These are phyloP conservation scores for Acanthamoeba lenticulata DNA, from an alignment of 208 protist genomes.

Conservation along the genomic window DNA sequence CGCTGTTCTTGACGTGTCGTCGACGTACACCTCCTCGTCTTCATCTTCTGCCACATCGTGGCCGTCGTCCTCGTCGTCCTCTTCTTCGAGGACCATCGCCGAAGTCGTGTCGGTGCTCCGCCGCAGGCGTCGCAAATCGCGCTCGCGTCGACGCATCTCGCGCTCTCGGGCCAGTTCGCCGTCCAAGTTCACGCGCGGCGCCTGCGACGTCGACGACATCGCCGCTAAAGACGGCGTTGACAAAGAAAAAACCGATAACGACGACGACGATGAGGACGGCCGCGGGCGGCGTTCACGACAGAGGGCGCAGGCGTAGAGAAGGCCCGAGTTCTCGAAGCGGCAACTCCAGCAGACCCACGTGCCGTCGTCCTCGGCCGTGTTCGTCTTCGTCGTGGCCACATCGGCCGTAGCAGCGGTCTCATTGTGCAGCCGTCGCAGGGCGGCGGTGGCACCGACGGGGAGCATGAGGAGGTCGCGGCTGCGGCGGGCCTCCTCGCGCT, in stretches of 20 bases:
- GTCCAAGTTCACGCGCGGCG: not conserved
- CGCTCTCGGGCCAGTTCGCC: not conserved
- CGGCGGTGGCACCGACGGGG: not conserved
- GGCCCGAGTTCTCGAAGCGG: not conserved
- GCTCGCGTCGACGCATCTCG: not conserved
- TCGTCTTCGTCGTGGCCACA: not conserved
- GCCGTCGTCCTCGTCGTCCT: not conserved
- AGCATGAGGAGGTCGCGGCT: not conserved
- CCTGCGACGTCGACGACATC: not conserved
- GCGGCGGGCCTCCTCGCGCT: slow-evolving; percentile 3
- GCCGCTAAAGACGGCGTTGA: not conserved
- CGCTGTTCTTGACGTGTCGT: not conserved
- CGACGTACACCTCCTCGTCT: not conserved
- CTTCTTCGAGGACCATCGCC: not conserved
- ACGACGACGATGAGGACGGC: not conserved
- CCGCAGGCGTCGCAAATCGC: not conserved
- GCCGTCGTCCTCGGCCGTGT: not conserved
- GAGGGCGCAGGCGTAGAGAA: not conserved
- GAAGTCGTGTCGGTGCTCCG: not conserved
- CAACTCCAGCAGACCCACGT: slow-evolving; percentile 5
- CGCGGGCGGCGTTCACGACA: not conserved
- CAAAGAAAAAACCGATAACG: not conserved
- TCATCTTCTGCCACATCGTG: not conserved
- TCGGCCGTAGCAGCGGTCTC: not conserved
- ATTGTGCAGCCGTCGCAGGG: not conserved